Evolutionary conservation across 495 filamentous ascomycete genomes (phyloP).

Genomic region (Cetradonia linearis): DNA sequence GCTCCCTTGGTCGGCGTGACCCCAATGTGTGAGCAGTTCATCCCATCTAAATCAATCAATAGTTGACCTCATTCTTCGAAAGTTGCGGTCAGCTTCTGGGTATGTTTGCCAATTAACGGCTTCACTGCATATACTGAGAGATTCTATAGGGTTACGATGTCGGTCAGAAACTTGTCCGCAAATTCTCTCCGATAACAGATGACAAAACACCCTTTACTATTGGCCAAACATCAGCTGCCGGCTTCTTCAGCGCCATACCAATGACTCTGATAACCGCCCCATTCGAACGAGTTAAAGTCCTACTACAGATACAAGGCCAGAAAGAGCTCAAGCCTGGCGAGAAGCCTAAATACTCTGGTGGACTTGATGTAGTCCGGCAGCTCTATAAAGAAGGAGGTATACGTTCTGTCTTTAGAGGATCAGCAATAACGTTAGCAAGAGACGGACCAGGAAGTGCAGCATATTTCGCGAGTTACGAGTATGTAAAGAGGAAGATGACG

Average conservation of each 20-base stretch:
- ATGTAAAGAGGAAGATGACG: constrained; percentile 79
- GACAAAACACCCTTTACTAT: constrained; percentile 56
- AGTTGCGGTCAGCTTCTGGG: constrained; percentile 97
- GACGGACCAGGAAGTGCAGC: constrained; percentile 88
- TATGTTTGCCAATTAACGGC: background rate
- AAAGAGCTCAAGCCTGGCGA: constrained; percentile 74
- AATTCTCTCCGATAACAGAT: constrained; percentile 46
- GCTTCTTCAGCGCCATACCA: constrained; percentile 95
- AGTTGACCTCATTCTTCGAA: constrained; percentile 1
- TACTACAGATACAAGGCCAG: constrained; percentile 95
- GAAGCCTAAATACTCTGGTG: constrained; percentile 86
- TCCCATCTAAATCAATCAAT: background rate
- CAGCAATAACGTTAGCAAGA: constrained; percentile 79
- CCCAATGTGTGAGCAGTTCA: constrained; percentile 78
- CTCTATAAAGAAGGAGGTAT: constrained; percentile 87
- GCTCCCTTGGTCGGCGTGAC: constrained; percentile 93
- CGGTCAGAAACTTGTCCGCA: constrained; percentile 75
- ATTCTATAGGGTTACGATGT: constrained; percentile 68
- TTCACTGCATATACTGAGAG: background rate
- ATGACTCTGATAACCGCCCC: constrained; percentile 97
- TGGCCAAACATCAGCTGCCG: constrained; percentile 79
- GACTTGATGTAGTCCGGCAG: constrained; percentile 87
- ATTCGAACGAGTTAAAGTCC: constrained; percentile 97
- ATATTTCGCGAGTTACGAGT: constrained; percentile 96
- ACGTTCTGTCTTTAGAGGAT: constrained; percentile 82